These are phyloP conservation scores for Daldinia loculata DNA, from an alignment of 495 filamentous ascomycete genomes.

Conservation along the genomic window DNA sequence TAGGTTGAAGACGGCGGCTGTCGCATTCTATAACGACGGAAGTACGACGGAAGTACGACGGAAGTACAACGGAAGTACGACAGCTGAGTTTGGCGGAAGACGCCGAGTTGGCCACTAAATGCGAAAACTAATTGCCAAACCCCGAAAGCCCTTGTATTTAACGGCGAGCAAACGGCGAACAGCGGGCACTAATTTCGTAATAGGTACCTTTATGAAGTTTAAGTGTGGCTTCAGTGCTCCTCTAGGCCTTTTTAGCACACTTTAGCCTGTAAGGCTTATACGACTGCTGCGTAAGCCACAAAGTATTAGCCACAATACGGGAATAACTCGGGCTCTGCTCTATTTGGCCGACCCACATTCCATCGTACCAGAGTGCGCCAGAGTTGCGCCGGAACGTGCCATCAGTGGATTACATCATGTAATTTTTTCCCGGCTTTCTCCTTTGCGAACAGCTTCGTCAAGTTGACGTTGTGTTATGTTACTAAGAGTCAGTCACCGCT, in stretches of 20 bases:
- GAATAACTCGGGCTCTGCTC: conserved; percentile 39
- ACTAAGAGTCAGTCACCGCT: conserved; percentile 28
- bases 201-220: conserved; percentile 9
- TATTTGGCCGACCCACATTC: conserved; percentile 12
- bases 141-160: conserved; percentile 25
- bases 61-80: conserved; percentile 2
- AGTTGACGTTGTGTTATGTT: conserved; percentile 27
- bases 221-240: conserved; percentile 31
- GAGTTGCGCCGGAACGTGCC: conserved; percentile 33
- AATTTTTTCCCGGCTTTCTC: conserved; percentile 39
- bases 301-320: conserved; percentile 29
- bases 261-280: conserved; percentile 17
- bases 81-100: conserved; percentile 30
- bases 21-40: conserved; percentile 8
- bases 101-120: conserved; percentile 22
- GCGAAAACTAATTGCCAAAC: conserved; percentile 22
- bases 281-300: conserved; percentile 14
- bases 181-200: conserved; percentile 19
- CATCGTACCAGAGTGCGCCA: conserved; percentile 31
- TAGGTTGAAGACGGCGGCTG: conserved; percentile 4
- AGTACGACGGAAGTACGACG: conserved; percentile 2
- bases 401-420: conserved; percentile 42
- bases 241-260: neutral
- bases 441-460: conserved; percentile 29
- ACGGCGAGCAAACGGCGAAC: conserved; percentile 38